Conservation (phyloP, 2,329 filamentous ascomycete species). For the Xylaria arbuscula region DNA sequence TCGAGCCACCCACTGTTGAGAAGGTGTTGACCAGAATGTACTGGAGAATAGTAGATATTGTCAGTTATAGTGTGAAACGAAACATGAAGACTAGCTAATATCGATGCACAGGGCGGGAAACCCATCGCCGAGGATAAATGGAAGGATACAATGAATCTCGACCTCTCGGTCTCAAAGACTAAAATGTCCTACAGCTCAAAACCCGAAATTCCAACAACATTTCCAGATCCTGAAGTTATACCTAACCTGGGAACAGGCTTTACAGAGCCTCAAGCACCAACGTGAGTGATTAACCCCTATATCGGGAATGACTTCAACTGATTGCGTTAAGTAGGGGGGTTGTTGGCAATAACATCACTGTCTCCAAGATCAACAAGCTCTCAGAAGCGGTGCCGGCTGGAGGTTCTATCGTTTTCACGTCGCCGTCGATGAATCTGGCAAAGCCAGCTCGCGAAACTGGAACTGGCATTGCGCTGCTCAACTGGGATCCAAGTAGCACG, state of each 20-base stretch:
- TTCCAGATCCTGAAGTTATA: conserved; percentile 28
- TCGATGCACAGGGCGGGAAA: conserved; percentile 22
- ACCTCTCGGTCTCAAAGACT: conserved; percentile 33
- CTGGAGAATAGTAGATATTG: conserved; percentile 34
- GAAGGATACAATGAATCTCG: conserved; percentile 30
- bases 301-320: neutral
- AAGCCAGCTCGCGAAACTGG: conserved; percentile 25
- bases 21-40: conserved; percentile 36
- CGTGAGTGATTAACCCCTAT: conserved; percentile 11
- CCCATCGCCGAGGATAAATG: conserved; percentile 29
- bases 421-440: conserved; percentile 30
- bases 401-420: conserved; percentile 36
- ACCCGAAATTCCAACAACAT: conserved; percentile 15
- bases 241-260: conserved; percentile 28
- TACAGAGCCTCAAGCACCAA: neutral
- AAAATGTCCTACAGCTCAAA: conserved; percentile 33
- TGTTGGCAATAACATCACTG: conserved; percentile 29
- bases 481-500: conserved; percentile 23
- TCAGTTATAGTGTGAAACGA: conserved; percentile 13
- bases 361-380: conserved; percentile 34
- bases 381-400: conserved; percentile 18
- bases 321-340: conserved; percentile 24
- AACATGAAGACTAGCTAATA: conserved; percentile 19
- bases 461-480: conserved; percentile 35
- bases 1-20: conserved; percentile 30